Evolutionary conservation across 2,329 filamentous ascomycete genomes (phyloP), one percentile per base, ranked within the genome.

Genomic region (Beauveria caledonica): DNA sequence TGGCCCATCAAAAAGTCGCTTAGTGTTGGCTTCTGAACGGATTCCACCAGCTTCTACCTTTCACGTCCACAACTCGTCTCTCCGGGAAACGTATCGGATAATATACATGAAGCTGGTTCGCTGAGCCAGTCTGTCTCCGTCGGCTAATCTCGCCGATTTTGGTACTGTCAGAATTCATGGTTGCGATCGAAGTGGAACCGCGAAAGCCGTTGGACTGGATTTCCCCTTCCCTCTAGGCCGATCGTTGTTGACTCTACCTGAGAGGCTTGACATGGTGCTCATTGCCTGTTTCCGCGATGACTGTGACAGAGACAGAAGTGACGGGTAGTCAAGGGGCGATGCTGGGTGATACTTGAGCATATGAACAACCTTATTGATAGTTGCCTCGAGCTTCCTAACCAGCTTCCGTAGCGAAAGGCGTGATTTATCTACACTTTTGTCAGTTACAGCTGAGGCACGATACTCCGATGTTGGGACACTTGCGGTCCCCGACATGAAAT

Each of bases 401-500:
- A 81, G 70, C 21, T 69, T 72, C 60, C 70, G 72, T 50, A 80
- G 65, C 3, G 75, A 69, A 5, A 74, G 76, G 33, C 71, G 71
- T 5, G 76, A 73, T 25, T 67, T 66, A 56, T 68, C 77, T 79
- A 60, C 53, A 29, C 39, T 36, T 60, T 39, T 27, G 48, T 48
- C 10, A n/a, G 21, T 10, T 13, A 23, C 27, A 27, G 5, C 19
- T 25, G n/a, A 40, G 25, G 56, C 40, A 25, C 15, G 25, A 19
- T 39, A 51, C 3, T 21, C 15, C 11, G 67, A 21, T 40, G n/a
- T 1, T 40, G 33, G 15, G 15, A 29, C 11, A 51, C 76, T 71
- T 67, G 80, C 79, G 73, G 67, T 83, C 80, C 19, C 80, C 80
- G 60, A 72, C 73, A 33, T 76, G 73, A 36, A 83, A 73, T 1